Conservation (phyloP, 768 basidiomycete species). For the Rhizopogon roseolus region DNA sequence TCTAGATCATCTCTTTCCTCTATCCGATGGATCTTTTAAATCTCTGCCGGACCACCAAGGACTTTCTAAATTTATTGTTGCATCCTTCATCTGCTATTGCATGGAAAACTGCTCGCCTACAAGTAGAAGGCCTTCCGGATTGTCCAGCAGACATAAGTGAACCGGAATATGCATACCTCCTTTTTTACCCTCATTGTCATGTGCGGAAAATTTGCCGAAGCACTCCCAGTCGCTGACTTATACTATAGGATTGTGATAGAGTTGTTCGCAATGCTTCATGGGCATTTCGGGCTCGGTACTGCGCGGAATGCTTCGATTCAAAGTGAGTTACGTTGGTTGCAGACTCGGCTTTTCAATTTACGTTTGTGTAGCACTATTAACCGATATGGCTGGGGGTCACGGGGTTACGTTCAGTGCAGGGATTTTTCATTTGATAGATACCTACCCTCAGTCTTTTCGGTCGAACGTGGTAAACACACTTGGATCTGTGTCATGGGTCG, state of each 20-base stretch:
- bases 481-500: not conserved
- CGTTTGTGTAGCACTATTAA: not conserved
- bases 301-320: not conserved
- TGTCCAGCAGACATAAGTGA: conserved; percentile 43
- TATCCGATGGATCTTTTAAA: conserved; percentile 36
- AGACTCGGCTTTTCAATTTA: not conserved
- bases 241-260: not conserved
- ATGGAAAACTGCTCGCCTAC: conserved; percentile 35
- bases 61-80: conserved; percentile 29
- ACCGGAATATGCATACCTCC: conserved; percentile 39
- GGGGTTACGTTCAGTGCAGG: not conserved
- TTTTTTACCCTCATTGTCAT: conserved; percentile 21
- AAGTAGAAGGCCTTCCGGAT: conserved; percentile 32
- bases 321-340: not conserved
- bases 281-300: not conserved
- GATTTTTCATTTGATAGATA: not conserved
- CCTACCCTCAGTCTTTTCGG: not conserved
- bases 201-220: not conserved
- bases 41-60: conserved; percentile 32
- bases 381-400: not conserved
- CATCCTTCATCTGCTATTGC: conserved; percentile 14
- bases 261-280: not conserved
- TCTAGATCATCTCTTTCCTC: conserved; percentile 33
- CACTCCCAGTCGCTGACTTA: no score
- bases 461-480: not conserved